These are phyloP conservation scores for Phyllachora maydis DNA, from an alignment of 2,329 filamentous ascomycete genomes.

Conservation along the genomic window DNA sequence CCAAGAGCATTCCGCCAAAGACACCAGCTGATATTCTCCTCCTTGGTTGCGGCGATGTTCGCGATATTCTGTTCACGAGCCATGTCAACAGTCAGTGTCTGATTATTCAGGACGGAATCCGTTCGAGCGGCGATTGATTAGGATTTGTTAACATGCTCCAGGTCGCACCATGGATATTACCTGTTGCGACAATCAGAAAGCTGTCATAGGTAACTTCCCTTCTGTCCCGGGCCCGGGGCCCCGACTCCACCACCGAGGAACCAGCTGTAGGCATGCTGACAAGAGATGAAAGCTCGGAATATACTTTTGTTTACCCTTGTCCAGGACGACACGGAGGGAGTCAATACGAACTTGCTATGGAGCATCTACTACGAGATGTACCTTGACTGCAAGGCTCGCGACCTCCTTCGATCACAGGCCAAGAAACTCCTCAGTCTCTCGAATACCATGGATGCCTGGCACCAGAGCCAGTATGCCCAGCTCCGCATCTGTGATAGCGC, in stretches of 20 bases:
- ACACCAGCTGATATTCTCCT: conserved; percentile 26
- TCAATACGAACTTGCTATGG: conserved; percentile 18
- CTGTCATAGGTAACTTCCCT: too few relatives aligned
- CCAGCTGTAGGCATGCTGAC: too few relatives aligned
- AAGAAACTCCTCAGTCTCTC: conserved; percentile 19
- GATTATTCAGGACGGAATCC: too few relatives aligned
- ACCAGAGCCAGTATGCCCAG: conserved; percentile 17
- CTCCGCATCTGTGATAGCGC: conserved; percentile 26
- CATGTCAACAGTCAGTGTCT: conserved; percentile 21
- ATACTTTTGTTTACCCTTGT: conserved; percentile 28
- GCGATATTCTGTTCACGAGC: conserved; percentile 32
- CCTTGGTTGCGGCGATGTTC: conserved; percentile 33
- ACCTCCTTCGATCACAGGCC: conserved; percentile 18
- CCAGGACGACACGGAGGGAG: conserved; percentile 14
- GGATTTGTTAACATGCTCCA: conserved; percentile 7
- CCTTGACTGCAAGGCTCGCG: conserved; percentile 15
- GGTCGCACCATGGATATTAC: conserved; percentile 25
- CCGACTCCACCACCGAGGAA: too few relatives aligned
- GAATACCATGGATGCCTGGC: conserved; percentile 20
- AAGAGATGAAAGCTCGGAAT: too few relatives aligned
- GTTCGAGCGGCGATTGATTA: too few relatives aligned
- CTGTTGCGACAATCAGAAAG: conserved; percentile 29
- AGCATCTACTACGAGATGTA: conserved; percentile 33
- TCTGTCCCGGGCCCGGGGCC: too few relatives aligned
- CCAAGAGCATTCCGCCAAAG: conserved; percentile 23